Conservation (phyloP, 768 basidiomycete genomes). For the Rhodotorula toruloides region DNA sequence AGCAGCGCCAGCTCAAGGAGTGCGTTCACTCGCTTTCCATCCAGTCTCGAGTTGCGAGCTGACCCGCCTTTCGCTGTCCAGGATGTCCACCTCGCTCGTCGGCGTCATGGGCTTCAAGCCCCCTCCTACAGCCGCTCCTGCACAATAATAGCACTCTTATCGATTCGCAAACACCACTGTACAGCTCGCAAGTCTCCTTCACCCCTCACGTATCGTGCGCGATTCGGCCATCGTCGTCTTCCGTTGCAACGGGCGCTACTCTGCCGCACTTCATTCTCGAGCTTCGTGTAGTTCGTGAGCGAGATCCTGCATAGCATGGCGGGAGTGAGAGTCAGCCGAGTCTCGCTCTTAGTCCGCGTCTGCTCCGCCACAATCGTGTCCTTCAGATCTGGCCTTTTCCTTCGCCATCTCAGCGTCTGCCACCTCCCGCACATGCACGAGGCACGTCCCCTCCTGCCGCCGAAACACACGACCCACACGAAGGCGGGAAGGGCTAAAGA, state of each 20-base stretch:
- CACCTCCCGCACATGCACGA: neutral
- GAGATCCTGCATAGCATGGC: neutral
- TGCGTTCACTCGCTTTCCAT: neutral
- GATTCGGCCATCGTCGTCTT: too few relatives aligned
- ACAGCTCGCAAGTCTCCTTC: too few relatives aligned
- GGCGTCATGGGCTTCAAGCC: conserved; percentile 32
- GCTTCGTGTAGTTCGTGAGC: too few relatives aligned
- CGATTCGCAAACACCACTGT: neutral
- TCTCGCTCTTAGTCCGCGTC: neutral
- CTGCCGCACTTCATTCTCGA: too few relatives aligned
- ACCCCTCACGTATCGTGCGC: too few relatives aligned
- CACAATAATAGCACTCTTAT: neutral
- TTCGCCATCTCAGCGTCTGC: conserved; percentile 7
- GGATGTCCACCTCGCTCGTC: conserved; percentile 34
- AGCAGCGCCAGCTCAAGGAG: conserved; percentile 49
- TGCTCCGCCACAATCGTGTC: neutral
- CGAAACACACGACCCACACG: neutral
- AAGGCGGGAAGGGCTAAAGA: neutral
- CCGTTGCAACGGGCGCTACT: too few relatives aligned
- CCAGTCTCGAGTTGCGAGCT: neutral
- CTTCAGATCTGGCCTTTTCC: conserved; percentile 39
- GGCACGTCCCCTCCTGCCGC: neutral
- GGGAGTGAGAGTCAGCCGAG: neutral
- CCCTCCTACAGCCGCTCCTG: neutral
- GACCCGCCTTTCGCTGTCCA: neutral